Base-by-base conservation (phyloP, 352 stramenopile species). In the Phytopythium litorale region DNA sequence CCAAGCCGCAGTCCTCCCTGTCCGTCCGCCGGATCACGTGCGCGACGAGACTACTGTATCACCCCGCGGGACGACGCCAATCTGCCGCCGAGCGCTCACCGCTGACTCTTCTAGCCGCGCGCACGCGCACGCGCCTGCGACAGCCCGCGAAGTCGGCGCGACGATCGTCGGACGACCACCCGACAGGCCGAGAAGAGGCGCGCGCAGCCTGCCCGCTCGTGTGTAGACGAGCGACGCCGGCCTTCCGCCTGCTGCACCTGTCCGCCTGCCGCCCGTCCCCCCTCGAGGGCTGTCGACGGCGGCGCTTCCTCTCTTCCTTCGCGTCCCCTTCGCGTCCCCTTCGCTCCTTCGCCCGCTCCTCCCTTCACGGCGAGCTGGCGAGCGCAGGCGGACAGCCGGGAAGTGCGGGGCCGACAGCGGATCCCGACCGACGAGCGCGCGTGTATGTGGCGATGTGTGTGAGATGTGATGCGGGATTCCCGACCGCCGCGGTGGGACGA, bases 111-210 rank as follows among this genome's bases (percentile, higher is more conserved):
- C 16, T 15, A 3, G 11, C 13, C 48, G 15, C 28, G 48, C 28
- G 25, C 48, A 38, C 48, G 48, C 28, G 7, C 48, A 38, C 48
- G 48, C 28, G 7, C 48, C n/a, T 54, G 48, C 28, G 48, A 37
- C 48, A 23, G 19, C 1, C 46, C 19, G 8, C 48, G 23, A 18
- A 54, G 48, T 7, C 46, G 46, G 23, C 46, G 23, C 23, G 46
- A 54, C 48, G 48, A 54, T 16, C 48, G 35, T 15, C 35, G 35
- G 46, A 54, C 48, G 48, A 54, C 28, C 48, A 54, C 23, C 48
- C 25, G 48, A 54, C 48, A 19, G 48, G 13, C 19, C 43, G 16
- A 18, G 40, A 46, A 32, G n/a, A 32, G 45, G 16, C 45, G 21
- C 9, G 40, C 16, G 40, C 40, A n/a, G 13, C 12, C 16, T 45